phyloP scores from a whole-genome alignment of 2,329 filamentous ascomycete species.

The Penicillium frequentans region DNA sequence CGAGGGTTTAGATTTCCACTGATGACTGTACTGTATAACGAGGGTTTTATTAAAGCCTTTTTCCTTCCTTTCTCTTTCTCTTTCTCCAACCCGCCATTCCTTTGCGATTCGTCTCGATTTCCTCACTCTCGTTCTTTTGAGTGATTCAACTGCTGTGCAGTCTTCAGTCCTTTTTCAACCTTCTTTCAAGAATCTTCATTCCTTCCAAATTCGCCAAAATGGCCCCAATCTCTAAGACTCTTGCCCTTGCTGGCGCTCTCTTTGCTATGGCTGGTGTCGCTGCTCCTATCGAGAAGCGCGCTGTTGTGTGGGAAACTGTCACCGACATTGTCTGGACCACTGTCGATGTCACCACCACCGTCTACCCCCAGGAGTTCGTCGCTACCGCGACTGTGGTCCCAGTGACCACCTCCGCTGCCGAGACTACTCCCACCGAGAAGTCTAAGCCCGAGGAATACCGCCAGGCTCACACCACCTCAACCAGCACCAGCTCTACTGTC shows the following conservation, averaged over 20 bases:
- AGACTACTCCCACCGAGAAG: conserved; percentile 12
- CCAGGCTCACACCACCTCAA: background rate
- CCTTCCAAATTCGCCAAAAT: conserved; percentile 18
- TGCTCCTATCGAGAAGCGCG: conserved; percentile 39
- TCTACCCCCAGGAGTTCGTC: conserved; percentile 40
- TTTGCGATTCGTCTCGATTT: background rate
- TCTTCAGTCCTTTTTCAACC: conserved; percentile 13
- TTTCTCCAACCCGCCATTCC: background rate
- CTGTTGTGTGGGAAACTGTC: conserved; percentile 52
- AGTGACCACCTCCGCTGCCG: conserved; percentile 15
- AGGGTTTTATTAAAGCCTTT: background rate
- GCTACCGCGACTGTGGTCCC: conserved; percentile 21
- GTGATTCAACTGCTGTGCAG: conserved; percentile 28
- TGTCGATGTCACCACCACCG: conserved; percentile 49
- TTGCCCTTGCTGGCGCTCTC: conserved; percentile 37
- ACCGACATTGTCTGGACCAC: conserved; percentile 51
- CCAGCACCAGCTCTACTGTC: background rate
- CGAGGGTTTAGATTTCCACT: background rate
- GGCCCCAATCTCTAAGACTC: conserved; percentile 39
- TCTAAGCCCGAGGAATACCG: conserved; percentile 1
- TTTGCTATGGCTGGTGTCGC: conserved; percentile 33
- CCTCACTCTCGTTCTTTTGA: conserved; percentile 21
- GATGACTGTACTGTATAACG: background rate
- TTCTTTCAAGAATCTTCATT: conserved; percentile 1
- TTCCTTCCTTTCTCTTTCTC: background rate